phyloP scores from a whole-genome alignment of 305 asterid genomes.

The Solanum chacoense region DNA sequence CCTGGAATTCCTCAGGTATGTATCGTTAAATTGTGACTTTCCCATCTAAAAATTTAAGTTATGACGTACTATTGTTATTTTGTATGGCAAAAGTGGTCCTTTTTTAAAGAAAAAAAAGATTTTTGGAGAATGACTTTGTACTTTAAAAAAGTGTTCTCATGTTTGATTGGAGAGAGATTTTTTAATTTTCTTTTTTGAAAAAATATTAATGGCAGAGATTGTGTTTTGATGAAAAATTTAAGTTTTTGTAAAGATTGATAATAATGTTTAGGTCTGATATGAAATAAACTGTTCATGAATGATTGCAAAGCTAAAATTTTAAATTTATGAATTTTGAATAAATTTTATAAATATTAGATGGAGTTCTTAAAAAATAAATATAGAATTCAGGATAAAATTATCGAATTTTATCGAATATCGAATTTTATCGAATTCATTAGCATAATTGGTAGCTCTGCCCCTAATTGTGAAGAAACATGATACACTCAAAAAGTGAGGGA shows the following conservation, averaged over 20 bases:
- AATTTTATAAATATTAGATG: neutral
- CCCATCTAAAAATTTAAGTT: neutral
- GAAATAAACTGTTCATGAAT: neutral
- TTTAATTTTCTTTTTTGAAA: neutral
- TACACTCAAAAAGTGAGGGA: neutral
- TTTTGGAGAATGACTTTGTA: neutral
- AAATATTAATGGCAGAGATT: neutral
- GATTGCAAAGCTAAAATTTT: neutral
- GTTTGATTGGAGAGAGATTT: neutral
- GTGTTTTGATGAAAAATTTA: neutral
- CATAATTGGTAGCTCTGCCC: neutral
- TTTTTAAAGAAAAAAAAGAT: too few species aligned
- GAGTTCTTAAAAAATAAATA: neutral
- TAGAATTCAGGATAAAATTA: neutral
- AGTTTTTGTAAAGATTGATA: neutral
- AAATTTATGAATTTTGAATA: neutral
- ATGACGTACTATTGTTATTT: neutral
- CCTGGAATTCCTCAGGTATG: conserved; percentile 40
- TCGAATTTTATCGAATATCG: rapidly evolving
- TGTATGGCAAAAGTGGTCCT: too few species aligned
- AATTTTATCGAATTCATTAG: neutral
- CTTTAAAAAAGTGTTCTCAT: neutral
- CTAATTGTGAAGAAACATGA: neutral
- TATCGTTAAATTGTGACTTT: neutral
- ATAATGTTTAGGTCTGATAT: neutral